Evolutionary conservation across 129 eudicot genomes (phyloP), one percentile per base, ranked within the genome.

Genomic region (Lactuca saligna): DNA sequence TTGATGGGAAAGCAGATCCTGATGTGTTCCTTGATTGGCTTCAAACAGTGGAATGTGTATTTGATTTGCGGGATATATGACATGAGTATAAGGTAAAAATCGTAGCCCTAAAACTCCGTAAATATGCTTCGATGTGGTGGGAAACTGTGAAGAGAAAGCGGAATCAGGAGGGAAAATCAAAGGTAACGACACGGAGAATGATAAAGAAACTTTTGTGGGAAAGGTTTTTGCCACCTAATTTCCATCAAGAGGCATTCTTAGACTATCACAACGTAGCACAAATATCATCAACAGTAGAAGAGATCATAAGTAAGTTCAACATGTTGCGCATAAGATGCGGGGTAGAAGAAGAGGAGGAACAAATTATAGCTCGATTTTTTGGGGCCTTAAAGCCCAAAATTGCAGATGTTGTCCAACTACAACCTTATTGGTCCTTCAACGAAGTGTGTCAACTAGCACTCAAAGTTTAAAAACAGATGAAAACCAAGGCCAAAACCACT

Each of bases 71-170:
- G 2, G 66, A 61, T 5, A 33, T 61, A 10, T 46, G 49, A 3
- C 49, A 61, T 0, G 1, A 11, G 4, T 8, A 4, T 12, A 61
- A 61, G 46, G 66, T 61, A 12, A 61, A 61, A 6, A 0, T 61
- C 3, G 66, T 61, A 2, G 66, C 66, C 10, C 12, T 33, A 33
- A 61, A 61, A 13, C 8, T 61, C 0, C 61, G 35, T 8, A 56
- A 56, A 17, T 56, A 56, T 11, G 61, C 61, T 1, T 56, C 34
- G 1, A 7, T 56, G 14, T 61, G 66, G 66, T 61, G 66, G 66
- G 35, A 56, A 2, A 6, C 0, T 39, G 9, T 39, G 8, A 39
- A 39, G 7, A 39, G 7, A 7, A 39, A 7, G 7, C 46, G 46
- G 4, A 39, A 0, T 2, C 46, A 39, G 10, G 46, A 39, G 4